A percentile compares a stretch with the other conserved stretches of the same genome.
These are phyloP conservation scores for Prunus mongolica DNA, from an alignment of 306 rosid species.

Conservation along the genomic window DNA sequence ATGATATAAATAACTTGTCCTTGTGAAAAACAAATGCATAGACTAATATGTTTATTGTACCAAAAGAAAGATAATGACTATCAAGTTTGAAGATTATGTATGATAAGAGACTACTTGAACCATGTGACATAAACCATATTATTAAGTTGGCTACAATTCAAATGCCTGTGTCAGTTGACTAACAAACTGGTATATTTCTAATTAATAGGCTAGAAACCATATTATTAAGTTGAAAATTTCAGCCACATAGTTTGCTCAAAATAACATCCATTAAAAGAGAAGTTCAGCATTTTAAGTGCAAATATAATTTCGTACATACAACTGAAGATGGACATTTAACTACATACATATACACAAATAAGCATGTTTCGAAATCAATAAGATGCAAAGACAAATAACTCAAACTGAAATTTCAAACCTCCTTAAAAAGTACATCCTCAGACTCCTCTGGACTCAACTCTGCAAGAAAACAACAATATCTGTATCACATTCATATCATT, in stretches of 20 bases:
- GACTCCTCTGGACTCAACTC: conserved; percentile 95
- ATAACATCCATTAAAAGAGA: background rate
- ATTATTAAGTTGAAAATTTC: background rate
- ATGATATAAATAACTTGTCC: background rate
- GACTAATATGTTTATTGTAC: background rate
- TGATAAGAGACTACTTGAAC: background rate
- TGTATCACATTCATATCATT: background rate
- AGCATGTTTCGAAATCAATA: background rate
- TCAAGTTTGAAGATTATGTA: background rate
- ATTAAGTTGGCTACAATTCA: background rate
- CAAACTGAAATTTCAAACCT: conserved; percentile 43
- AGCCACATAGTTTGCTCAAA: background rate
- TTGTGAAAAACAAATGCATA: background rate
- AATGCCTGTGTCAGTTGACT: background rate
- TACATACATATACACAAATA: background rate
- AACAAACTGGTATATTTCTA: background rate
- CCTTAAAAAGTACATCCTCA: conserved; percentile 98
- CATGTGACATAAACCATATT: background rate
- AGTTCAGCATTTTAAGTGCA: background rate
- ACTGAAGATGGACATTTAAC: background rate
- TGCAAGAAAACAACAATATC: conserved; percentile 35
- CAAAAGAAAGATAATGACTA: background rate
- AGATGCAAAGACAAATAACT: conserved; percentile 19
- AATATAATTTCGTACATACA: background rate
- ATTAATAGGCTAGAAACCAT: background rate